Conservation (phyloP, 2,329 filamentous ascomycete genomes). For the Dactylellina haptotyla region DNA sequence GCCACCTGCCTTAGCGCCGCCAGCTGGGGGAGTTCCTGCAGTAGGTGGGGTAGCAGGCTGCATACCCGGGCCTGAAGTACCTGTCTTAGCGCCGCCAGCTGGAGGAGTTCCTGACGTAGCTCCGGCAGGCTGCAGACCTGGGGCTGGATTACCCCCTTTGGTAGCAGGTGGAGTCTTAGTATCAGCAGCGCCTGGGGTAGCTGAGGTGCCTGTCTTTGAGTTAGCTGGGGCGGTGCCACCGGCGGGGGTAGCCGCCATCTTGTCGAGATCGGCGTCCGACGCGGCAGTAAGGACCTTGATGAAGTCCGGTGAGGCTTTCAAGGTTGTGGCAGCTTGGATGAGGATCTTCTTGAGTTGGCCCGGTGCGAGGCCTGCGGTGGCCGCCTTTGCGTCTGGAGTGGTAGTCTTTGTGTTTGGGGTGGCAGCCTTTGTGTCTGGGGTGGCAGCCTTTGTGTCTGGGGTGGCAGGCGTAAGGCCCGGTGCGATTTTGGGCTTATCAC, state of each 20-base stretch:
- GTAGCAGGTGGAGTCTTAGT: not conserved
- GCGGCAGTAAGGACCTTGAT: not conserved
- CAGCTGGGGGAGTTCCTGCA: no score
- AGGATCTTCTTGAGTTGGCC: slow-evolving; percentile 6
- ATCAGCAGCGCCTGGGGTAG: no score
- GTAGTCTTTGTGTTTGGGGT: no score
- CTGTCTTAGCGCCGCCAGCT: not conserved
- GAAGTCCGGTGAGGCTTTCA: not conserved
- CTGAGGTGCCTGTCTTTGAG: not conserved
- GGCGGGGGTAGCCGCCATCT: not conserved
- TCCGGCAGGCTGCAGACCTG: not conserved
- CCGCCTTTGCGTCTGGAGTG: not conserved
- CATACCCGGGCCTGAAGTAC: no score
- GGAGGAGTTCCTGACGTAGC: not conserved
- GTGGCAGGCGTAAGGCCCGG: no score
- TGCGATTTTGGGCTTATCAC: no score
- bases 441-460: no score
- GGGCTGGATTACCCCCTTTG: not conserved
- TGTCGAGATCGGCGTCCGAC: slow-evolving; percentile 13
- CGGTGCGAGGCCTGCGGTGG: not conserved
- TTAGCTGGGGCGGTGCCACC: not conserved
- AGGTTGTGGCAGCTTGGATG: slow-evolving; percentile 5
- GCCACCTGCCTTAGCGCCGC: no score
- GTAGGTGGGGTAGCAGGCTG: no score
- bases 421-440: not conserved